These are phyloP conservation scores for Exophiala sp. DNA, from an alignment of 2,329 filamentous ascomycete species.

Conservation along the genomic window DNA sequence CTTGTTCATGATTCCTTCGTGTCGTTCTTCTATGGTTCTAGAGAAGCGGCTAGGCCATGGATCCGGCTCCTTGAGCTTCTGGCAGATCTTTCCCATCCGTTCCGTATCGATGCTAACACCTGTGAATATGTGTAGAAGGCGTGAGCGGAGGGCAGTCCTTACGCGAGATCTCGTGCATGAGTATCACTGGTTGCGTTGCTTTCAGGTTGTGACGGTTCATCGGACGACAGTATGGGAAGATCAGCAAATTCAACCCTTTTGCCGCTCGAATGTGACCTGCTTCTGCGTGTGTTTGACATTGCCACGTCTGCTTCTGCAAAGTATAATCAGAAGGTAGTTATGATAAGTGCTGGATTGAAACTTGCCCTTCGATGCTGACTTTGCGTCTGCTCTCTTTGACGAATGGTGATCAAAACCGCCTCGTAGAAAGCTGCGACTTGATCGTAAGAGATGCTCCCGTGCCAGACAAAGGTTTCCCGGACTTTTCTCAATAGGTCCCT, in stretches of 20 bases:
- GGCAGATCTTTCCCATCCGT: slow-evolving; percentile 15
- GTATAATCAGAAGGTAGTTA: neutral
- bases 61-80: slow-evolving; percentile 18
- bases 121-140: neutral
- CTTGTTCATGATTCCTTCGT: slow-evolving; percentile 6
- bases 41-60: slow-evolving; percentile 16
- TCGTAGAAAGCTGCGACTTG: too few species aligned
- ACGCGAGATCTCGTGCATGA: neutral
- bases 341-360: neutral
- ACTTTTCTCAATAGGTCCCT: too few species aligned
- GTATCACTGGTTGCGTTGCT: neutral
- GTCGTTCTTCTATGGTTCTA: slow-evolving; percentile 6
- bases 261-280: neutral
- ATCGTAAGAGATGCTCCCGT: too few species aligned
- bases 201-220: neutral
- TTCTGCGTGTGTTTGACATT: neutral
- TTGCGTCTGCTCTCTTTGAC: too few species aligned
- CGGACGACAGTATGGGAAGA: neutral
- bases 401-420: too few species aligned
- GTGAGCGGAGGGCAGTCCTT: neutral
- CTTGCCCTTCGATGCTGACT: too few species aligned
- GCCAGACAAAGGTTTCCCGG: too few species aligned
- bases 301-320: neutral
- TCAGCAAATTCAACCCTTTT: slow-evolving; percentile 5
- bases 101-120: slow-evolving; percentile 14